These are phyloP conservation scores for Globisporangium camurandrum DNA, from an alignment of 352 stramenopile species.

Conservation along the genomic window DNA sequence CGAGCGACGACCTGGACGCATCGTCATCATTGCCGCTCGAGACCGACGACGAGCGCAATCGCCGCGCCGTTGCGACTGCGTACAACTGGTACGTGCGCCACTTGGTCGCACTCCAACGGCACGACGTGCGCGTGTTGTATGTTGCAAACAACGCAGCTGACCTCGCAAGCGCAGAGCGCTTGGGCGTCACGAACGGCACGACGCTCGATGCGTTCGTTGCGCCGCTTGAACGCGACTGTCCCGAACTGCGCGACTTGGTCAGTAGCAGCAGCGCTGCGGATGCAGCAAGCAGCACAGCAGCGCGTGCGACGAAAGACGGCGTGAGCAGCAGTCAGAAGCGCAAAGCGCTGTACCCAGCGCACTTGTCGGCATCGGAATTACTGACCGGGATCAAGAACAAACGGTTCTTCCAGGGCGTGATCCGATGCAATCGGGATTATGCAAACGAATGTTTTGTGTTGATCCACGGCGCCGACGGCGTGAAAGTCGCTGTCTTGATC, in stretches of 20 bases:
- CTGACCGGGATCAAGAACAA: constrained; percentile 83
- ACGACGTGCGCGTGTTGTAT: constrained; percentile 42
- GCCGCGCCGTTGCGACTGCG: constrained; percentile 74
- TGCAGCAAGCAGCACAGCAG: constrained; percentile 17
- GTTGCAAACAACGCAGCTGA: constrained; percentile 64
- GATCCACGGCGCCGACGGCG: constrained; percentile 56
- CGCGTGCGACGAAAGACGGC: constrained; percentile 15
- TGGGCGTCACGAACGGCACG: constrained; percentile 38
- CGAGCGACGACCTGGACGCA: too few relatives aligned
- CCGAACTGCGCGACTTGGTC: constrained; percentile 56
- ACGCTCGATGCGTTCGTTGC: constrained; percentile 61
- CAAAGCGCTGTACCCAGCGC: constrained; percentile 68
- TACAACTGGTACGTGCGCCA: constrained; percentile 74
- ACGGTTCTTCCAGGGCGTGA: constrained; percentile 83
- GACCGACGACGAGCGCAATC: constrained; percentile 75
- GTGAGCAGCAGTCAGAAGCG: constrained; percentile 35
- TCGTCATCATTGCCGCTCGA: too few relatives aligned
- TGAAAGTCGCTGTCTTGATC: constrained; percentile 68
- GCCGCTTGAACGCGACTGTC: constrained; percentile 30
- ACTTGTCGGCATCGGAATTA: constrained; percentile 71
- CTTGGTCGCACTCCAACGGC: constrained; percentile 40
- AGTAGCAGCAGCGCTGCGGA: too few relatives aligned
- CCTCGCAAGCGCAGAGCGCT: constrained; percentile 27
- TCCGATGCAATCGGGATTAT: constrained; percentile 84
- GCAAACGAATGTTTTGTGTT: constrained; percentile 76